Evolutionary conservation across 306 rosid genomes (phyloP), one percentile per base, ranked within the genome.

Genomic region (Bauhinia variegata): DNA sequence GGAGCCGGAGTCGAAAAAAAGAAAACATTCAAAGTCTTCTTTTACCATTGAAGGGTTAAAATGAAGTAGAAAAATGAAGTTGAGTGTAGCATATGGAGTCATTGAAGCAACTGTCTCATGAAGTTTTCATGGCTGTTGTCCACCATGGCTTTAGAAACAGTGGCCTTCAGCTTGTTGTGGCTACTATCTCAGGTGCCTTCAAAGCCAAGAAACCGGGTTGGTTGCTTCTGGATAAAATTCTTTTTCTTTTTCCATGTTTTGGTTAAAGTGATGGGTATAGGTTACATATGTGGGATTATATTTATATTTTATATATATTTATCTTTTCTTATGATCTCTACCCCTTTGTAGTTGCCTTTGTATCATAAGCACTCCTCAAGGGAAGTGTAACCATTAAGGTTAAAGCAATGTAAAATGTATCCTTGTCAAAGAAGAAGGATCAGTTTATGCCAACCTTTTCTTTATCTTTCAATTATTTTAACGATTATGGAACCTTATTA

Each of bases 1-100:
- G 30, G 96, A 86, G 76, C 87, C 91, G 5, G 90, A 81, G 70
- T 54, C 80, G 11, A 93, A 93, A 81, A 86, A 91, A 77, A 78
- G 90, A 75, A 93, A 83, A 72, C 82, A 74, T 64, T 79, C 71
- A 18, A 72, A 54, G 68, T 70, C 82, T 64, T 73, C 84, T 37
- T 72, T 77, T 30, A 50, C 79, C 67, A 59, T 37, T 41, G 58
- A 87, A 63, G 81, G 83, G 64, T 69, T 73, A 55, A 54, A 71
- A 53, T 51, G 68, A 81, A 86, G 79, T 62, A 75, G 28, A 36
- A 36, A 78, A 4, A 12, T 57, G 55, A 75, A 86, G n/a, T n/a
- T n/a, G n/a, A n/a, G n/a, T n/a, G n/a, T n/a, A n/a, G 83, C 67
- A 70, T 60, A 70, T 63, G 54, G 60, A 71, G 70, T 68, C 16